These are phyloP conservation scores for Apiotrichum laibachii DNA, from an alignment of 1,284 basidiomycete genomes.

Conservation along the genomic window DNA sequence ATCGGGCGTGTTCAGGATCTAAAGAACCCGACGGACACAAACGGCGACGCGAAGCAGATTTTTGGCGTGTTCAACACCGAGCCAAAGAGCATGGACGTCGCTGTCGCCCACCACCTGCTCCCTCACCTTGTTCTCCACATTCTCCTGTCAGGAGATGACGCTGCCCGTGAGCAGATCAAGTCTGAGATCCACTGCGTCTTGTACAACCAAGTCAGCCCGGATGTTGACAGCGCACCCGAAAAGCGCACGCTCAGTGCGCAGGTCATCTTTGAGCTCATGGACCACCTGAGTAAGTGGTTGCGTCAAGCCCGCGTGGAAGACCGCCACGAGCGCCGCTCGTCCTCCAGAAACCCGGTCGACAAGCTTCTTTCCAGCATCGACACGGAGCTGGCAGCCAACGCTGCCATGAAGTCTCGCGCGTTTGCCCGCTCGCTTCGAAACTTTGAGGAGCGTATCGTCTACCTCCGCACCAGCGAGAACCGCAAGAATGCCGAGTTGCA, in stretches of 20 bases:
- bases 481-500: conserved; percentile 60
- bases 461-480: conserved; percentile 55
- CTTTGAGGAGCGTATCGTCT: conserved; percentile 75
- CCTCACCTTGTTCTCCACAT: conserved; percentile 89
- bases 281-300: conserved; percentile 91
- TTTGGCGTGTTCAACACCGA: conserved; percentile 78
- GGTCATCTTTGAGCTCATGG: conserved; percentile 90
- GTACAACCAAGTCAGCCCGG: conserved; percentile 74
- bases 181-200: conserved; percentile 78
- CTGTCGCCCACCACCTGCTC: conserved; percentile 82
- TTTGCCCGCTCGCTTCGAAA: conserved; percentile 93
- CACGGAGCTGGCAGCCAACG: conserved; percentile 84
- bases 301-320: conserved; percentile 56
- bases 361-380: conserved; percentile 78
- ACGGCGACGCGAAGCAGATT: conserved; percentile 55
- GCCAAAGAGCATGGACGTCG: conserved; percentile 82
- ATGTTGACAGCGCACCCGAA: conserved; percentile 62
- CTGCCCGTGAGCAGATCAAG: conserved; percentile 65
- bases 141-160: conserved; percentile 70
- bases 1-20: conserved; percentile 59
- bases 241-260: conserved; percentile 84
- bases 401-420: conserved; percentile 88
- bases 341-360: conserved; percentile 62
- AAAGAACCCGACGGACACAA: conserved; percentile 27
- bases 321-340: conserved; percentile 50